These are phyloP conservation scores for Paecilomyces sp. DNA, from an alignment of 2,329 filamentous ascomycete species.

Conservation along the genomic window DNA sequence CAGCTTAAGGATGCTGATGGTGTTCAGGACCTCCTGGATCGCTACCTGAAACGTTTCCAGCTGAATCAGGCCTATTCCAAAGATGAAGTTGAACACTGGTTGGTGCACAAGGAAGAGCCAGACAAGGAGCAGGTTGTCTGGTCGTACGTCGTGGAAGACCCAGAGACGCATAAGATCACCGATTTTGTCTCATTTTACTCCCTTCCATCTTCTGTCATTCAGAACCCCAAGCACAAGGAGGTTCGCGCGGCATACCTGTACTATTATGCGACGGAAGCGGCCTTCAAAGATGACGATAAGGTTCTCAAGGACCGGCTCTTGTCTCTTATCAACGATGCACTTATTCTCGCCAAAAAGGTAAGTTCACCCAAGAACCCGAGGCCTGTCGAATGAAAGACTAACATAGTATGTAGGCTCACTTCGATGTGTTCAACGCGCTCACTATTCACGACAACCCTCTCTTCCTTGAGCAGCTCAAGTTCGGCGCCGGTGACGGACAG, in stretches of 20 bases:
- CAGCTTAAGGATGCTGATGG: conserved; percentile 67
- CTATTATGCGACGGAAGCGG: conserved; percentile 86
- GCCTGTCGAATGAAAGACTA: background rate
- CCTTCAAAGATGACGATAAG: conserved; percentile 49
- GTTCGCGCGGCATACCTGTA: conserved; percentile 92
- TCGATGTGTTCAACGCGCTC: conserved; percentile 95
- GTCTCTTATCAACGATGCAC: conserved; percentile 69
- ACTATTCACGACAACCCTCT: conserved; percentile 89
- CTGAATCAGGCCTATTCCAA: conserved; percentile 74
- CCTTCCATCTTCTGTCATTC: conserved; percentile 87
- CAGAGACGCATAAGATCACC: conserved; percentile 69
- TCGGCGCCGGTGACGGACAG: conserved; percentile 87
- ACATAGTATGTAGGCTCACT: conserved; percentile 50
- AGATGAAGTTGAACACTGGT: conserved; percentile 82
- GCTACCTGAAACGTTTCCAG: conserved; percentile 73
- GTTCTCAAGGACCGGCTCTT: conserved; percentile 76
- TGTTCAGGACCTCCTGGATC: conserved; percentile 65
- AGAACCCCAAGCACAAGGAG: conserved; percentile 66
- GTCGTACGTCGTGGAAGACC: conserved; percentile 81
- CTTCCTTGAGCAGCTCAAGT: conserved; percentile 90
- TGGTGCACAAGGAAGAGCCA: conserved; percentile 61
- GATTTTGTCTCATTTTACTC: conserved; percentile 98
- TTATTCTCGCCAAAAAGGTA: conserved; percentile 78
- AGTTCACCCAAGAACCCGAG: conserved; percentile 2
- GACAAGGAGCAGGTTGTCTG: conserved; percentile 77